Base-by-base conservation (phyloP, 2,329 filamentous ascomycete species). In the Calonectria pteridis region DNA sequence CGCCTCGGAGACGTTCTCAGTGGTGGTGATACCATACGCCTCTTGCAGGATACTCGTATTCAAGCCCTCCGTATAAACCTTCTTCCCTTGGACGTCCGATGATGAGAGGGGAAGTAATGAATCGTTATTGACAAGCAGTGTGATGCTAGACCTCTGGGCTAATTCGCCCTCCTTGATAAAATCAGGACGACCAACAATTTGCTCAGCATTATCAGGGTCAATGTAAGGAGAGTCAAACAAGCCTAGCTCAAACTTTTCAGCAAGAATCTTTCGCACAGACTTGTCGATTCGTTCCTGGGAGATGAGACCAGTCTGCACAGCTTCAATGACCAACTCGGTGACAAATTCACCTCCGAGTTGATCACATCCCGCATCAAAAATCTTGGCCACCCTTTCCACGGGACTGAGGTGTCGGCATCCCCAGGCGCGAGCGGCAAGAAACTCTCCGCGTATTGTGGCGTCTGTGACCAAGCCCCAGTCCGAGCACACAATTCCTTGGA, bases 401-500 rank as follows among this genome's bases (percentile, higher is more conserved):
- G 84, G 86, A 26, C 78, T 86, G 2, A 88, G 79, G 65, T 85
- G 78, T 74, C 90, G 88, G 0, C 87, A 83, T 1, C 88, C 89
- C 88, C 89, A 90, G 3, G 86, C 86, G 14, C 87, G 84, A 0
- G 87, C 87, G 0, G 85, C 86, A 84, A 88, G 85, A 40, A 85
- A 81, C 75, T 88, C 85, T 2, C 86, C 87, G 0, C 76, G 33
- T 35, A 89, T 85, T 1, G 80, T 72, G 0, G 78, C 78, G 58
- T 89, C 86, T 0, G 88, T 90, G 28, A 90, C 83, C 4, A 90
- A 82, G 1, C 88, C 87, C 89, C 89, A 90, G 73, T 90, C 89
- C 0, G 86, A 88, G 2, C 86, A 83, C 0, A 90, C 84, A n/a
- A 90, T 88, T 2, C 88, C 89, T 0, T 88, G 77, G 69, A 89